These are phyloP conservation scores for Backusella psychrophila DNA, from an alignment of 192 early-diverging fungal genomes.

Conservation along the genomic window DNA sequence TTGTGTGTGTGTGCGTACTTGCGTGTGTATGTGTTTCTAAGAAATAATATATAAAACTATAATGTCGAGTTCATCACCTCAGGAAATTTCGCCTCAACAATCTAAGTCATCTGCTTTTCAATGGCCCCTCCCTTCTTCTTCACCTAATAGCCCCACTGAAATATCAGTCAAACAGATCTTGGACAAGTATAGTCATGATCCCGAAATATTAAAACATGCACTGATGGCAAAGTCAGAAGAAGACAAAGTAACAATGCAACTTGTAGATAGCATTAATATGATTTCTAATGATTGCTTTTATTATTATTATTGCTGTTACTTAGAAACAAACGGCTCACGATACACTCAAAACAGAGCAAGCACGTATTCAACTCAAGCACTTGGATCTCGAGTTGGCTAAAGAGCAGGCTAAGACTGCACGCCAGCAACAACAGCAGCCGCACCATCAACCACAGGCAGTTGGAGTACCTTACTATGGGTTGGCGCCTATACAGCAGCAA, in stretches of 20 bases:
- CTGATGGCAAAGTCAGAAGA: constrained; percentile 31
- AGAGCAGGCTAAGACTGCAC: constrained; percentile 16
- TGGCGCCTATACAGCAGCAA: constrained; percentile 35
- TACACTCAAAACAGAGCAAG: constrained; percentile 23
- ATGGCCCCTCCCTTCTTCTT: constrained; percentile 25
- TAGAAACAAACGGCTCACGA: constrained; percentile 35
- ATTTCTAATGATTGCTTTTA: neutral
- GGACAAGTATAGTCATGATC: constrained; percentile 25
- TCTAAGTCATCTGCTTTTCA: constrained; percentile 19
- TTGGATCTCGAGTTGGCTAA: constrained; percentile 32
- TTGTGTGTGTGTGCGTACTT: neutral
- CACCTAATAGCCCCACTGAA: constrained; percentile 14
- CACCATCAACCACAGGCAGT: neutral
- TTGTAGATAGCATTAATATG: neutral
- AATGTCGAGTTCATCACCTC: constrained; percentile 12
- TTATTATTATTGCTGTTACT: neutral
- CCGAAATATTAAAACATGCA: constrained; percentile 28
- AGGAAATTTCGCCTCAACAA: constrained; percentile 2
- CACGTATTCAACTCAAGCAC: constrained; percentile 30
- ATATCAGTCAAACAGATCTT: constrained; percentile 28
- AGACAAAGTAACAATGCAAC: constrained; percentile 23
- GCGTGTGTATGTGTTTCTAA: neutral
- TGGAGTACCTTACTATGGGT: constrained; percentile 1
- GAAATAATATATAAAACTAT: neutral
- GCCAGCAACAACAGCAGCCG: neutral